phyloP scores from a whole-genome alignment of 495 filamentous ascomycete genomes.

The Schizothecium vesticola region DNA sequence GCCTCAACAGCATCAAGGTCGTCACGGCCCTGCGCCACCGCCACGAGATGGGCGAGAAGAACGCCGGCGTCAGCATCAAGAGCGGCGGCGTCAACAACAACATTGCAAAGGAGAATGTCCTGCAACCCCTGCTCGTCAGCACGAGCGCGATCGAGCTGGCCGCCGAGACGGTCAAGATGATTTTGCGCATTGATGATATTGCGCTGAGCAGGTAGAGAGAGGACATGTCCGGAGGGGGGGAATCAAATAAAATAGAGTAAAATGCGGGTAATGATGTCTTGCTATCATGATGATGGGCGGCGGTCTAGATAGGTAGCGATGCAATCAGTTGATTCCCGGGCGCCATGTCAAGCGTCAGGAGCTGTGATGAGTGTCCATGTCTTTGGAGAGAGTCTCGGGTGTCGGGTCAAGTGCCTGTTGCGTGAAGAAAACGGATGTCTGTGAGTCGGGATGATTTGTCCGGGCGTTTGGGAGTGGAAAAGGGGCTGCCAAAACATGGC shows the following conservation, averaged over 20 bases:
- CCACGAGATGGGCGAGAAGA: slow-evolving; percentile 90
- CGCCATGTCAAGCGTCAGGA: not conserved
- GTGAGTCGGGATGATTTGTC: not conserved
- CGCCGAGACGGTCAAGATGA: slow-evolving; percentile 97
- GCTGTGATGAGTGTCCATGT: not conserved
- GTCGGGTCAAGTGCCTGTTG: not conserved
- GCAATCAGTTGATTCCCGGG: not conserved
- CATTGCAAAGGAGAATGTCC: slow-evolving; percentile 93
- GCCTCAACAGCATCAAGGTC: slow-evolving; percentile 94
- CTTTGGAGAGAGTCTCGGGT: not conserved
- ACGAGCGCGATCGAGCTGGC: slow-evolving; percentile 96
- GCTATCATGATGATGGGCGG: not conserved
- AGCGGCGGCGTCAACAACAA: slow-evolving; percentile 91
- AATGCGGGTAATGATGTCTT: slow-evolving; percentile 4
- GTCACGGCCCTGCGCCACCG: slow-evolving; percentile 94
- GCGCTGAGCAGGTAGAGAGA: slow-evolving; percentile 44
- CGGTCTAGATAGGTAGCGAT: not conserved
- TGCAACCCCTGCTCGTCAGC: slow-evolving; percentile 92
- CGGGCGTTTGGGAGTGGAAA: not conserved
- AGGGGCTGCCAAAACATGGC: not conserved
- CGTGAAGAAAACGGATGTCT: not conserved
- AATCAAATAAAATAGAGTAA: slow-evolving; percentile 2
- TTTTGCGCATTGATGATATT: slow-evolving; percentile 95
- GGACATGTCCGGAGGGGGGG: not conserved
- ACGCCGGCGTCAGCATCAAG: slow-evolving; percentile 95